Conservation (phyloP, 345 rosid species). For the Pugionium cornutum region DNA sequence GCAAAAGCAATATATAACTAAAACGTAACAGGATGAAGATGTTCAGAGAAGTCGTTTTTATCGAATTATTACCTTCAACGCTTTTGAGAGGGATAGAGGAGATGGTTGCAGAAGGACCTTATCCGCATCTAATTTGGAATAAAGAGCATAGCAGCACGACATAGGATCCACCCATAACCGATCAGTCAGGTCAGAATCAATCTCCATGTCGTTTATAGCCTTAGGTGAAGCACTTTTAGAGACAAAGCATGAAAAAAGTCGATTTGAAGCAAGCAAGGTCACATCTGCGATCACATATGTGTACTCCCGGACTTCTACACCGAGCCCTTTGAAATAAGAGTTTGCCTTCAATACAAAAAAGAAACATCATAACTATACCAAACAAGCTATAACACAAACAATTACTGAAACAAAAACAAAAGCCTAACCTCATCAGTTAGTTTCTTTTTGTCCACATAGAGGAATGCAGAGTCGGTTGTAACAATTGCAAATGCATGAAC, state of each 20-base stretch:
- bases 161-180: constrained; percentile 78
- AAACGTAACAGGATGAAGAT: not conserved
- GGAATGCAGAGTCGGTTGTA: constrained; percentile 62
- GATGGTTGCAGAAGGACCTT: constrained; percentile 75
- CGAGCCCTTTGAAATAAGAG: constrained; percentile 51
- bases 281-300: constrained; percentile 68
- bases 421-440: constrained; percentile 63
- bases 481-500: constrained; percentile 94
- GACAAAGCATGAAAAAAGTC: constrained; percentile 48
- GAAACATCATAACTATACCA: too few relatives aligned
- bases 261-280: constrained; percentile 57
- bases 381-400: not conserved
- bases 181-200: constrained; percentile 43
- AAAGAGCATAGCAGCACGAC: constrained; percentile 87
- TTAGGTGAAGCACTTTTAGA: constrained; percentile 6
- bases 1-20: not conserved
- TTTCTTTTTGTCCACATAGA: constrained; percentile 80
- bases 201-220: constrained; percentile 28
- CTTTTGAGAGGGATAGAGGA: constrained; percentile 91
- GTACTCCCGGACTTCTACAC: constrained; percentile 74
- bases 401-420: constrained; percentile 1
- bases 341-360: constrained; percentile 46
- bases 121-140: constrained; percentile 68
- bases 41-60: not conserved
- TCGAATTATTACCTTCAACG: constrained; percentile 67